Evolutionary conservation across 305 asterid genomes (phyloP), one percentile per base, ranked within the genome.

Genomic region (Fraxinus angustifolia): DNA sequence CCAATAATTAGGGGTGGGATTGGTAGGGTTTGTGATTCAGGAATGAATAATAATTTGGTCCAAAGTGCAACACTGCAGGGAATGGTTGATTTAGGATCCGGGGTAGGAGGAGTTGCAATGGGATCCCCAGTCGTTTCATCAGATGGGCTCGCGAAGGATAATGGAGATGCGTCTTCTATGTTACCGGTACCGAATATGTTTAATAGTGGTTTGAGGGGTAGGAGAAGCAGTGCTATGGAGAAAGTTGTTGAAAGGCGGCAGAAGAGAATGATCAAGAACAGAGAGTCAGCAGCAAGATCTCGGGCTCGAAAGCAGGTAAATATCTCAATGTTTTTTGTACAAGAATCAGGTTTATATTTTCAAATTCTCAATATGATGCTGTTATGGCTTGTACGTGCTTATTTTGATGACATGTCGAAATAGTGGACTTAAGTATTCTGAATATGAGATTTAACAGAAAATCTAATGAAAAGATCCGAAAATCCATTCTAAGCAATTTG

Each of bases 261-360:
- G 79, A 92, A 94, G 87, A 92, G 99, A 88, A 92, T 90, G 96
- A 92, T 90, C 26, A 92, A 92, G 87, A 93, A 95, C 81, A 79
- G 99, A 82, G 98, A 96, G 87, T 96, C 99, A 3, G 99, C 99
- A 84, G 99, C 99, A 17, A 90, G 98, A 81, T 96, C 99, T 71
- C 90, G 99, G 71, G 99, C 99, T 79, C 97, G 99, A 75, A 96
- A 96, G 87, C 99, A 96, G 99, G 99, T 96, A 85, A 82, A 35
- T 56, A 21, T 17, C 19, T 74, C 40, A 78, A 48, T 70, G 6
- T 17, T 21, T 21, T 14, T 76, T 16, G 23, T 21, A 2, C 34
- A 71, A 30, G 65, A 38, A 35, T 23, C 72, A 56, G 14, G 8
- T 40, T 19, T 67, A 28, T 12, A 14, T 45, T 45, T 76, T 76